Evolutionary conservation across 306 rosid species (phyloP).

Genomic region (Purshia tridentata): DNA sequence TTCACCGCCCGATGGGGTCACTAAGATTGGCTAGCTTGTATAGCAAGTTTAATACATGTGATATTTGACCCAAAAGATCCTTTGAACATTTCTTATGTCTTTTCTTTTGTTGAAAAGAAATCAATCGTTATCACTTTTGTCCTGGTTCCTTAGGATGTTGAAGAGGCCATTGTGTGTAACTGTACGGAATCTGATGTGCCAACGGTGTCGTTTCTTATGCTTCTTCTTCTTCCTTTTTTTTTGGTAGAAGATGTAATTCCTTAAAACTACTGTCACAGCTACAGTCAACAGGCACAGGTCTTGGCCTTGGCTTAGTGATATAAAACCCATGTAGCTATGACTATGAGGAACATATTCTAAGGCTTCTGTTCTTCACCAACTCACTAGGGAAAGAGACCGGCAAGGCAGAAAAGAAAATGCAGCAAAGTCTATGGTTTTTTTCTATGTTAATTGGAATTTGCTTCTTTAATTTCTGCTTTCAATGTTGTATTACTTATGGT

Average conservation of each 20-base stretch:
- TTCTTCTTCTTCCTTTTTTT: background rate
- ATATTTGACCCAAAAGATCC: constrained; percentile 11
- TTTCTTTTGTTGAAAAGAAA: background rate
- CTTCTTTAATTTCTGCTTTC: no score
- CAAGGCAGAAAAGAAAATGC: no score
- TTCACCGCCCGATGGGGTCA: background rate
- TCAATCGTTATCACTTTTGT: background rate
- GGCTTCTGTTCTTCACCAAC: no score
- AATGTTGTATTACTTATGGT: no score
- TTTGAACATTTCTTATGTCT: constrained; percentile 9
- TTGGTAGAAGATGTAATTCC: background rate
- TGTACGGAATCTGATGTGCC: background rate
- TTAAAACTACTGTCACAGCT: background rate
- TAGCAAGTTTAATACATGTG: constrained; percentile 2
- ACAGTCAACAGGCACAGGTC: background rate
- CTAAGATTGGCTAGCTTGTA: constrained; percentile 11
- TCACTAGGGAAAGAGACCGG: no score
- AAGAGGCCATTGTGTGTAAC: background rate
- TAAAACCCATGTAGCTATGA: background rate
- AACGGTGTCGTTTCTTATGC: background rate
- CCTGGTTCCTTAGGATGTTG: background rate
- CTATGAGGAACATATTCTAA: no score
- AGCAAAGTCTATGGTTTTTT: no score
- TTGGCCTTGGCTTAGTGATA: background rate
- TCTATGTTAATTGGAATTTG: no score